These are phyloP conservation scores for Triglochin maritima DNA, from an alignment of 106 monocot species.

Conservation along the genomic window DNA sequence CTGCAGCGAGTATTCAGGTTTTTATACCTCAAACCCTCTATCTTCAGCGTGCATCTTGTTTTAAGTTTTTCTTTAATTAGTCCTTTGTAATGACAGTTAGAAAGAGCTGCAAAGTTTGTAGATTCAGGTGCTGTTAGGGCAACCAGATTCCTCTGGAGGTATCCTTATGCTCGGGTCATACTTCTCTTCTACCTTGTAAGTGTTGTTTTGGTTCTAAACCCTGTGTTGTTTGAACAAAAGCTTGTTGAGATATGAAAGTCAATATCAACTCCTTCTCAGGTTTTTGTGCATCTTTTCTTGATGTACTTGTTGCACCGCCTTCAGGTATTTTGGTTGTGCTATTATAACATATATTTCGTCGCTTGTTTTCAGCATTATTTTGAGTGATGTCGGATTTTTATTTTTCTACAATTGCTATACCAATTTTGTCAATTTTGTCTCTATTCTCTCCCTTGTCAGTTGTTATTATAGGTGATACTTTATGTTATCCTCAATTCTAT, in stretches of 20 bases:
- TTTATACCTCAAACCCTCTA: background rate
- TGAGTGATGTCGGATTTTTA: background rate
- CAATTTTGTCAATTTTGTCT: no score
- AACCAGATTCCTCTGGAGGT: constrained; percentile 90
- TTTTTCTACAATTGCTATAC: background rate
- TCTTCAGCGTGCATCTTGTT: no score
- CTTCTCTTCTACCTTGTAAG: constrained; percentile 89
- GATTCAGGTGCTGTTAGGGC: constrained; percentile 94
- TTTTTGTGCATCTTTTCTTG: constrained; percentile 95
- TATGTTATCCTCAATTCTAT: no score
- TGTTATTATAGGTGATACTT: no score
- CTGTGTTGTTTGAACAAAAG: background rate
- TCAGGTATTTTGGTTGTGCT: constrained; percentile 44
- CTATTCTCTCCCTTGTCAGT: no score
- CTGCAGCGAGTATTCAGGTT: constrained; percentile 74
- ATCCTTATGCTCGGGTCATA: constrained; percentile 75
- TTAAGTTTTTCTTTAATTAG: background rate
- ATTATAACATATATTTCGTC: background rate
- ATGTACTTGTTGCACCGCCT: constrained; percentile 89
- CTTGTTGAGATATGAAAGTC: background rate
- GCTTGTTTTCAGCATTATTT: background rate
- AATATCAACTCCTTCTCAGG: constrained; percentile 27
- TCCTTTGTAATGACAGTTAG: constrained; percentile 31
- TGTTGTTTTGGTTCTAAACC: background rate
- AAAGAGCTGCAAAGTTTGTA: constrained; percentile 84